Conservation (phyloP, 2,329 filamentous ascomycete species). For the Colletotrichum siamense region DNA sequence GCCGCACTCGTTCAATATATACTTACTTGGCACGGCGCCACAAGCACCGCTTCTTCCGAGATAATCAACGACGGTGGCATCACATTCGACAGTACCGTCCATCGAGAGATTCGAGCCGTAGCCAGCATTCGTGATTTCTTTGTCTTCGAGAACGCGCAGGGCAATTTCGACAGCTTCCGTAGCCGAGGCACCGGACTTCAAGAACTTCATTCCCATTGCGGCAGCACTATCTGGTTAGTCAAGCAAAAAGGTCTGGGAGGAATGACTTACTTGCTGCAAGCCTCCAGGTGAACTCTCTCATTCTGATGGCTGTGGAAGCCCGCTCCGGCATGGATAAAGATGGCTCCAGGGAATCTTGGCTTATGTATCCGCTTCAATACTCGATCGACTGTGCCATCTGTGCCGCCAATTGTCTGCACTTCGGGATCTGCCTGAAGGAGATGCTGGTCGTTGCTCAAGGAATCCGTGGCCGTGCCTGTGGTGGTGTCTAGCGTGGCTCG, state of each 20-base stretch:
- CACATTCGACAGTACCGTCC: constrained; percentile 90
- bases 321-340: constrained; percentile 95
- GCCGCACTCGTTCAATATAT: background rate
- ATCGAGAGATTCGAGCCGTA: constrained; percentile 95
- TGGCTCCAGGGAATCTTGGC: constrained; percentile 63
- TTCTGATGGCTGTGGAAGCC: constrained; percentile 92
- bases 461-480: background rate
- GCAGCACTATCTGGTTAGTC: constrained; percentile 67
- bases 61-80: constrained; percentile 93
- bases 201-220: constrained; percentile 80
- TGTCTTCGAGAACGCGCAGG: constrained; percentile 86
- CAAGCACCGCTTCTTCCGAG: constrained; percentile 90
- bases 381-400: constrained; percentile 48
- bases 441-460: background rate
- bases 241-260: background rate
- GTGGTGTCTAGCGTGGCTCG: background rate
- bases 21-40: constrained; percentile 86
- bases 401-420: constrained; percentile 25
- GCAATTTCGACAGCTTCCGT: constrained; percentile 91
- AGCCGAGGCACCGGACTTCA: constrained; percentile 80
- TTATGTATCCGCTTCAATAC: constrained; percentile 39
- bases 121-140: constrained; percentile 95
- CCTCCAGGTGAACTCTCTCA: constrained; percentile 81
- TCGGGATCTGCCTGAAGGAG: background rate
- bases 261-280: constrained; percentile 82